phyloP scores from a whole-genome alignment of 345 rosid species.

The Kandelia obovata region DNA sequence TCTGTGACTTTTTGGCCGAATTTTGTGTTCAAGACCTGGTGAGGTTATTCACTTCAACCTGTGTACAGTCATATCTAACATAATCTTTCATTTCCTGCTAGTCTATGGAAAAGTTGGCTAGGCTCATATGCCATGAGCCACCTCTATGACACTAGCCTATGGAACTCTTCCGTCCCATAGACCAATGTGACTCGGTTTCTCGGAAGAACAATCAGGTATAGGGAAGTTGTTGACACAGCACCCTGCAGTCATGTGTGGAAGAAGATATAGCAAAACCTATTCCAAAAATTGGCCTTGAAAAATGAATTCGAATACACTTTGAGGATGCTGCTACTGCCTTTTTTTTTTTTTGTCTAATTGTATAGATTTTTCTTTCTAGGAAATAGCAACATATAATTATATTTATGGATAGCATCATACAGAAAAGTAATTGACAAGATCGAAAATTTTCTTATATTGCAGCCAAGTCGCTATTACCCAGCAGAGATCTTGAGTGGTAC shows the following conservation, averaged over 20 bases:
- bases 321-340: slow-evolving; percentile 1
- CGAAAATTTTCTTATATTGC: background rate
- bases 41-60: background rate
- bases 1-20: background rate
- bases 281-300: slow-evolving; percentile 1
- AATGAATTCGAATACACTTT: slow-evolving; percentile 1
- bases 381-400: background rate
- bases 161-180: background rate
- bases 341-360: too few species aligned
- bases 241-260: too few species aligned
- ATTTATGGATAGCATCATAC: background rate
- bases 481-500: slow-evolving; percentile 96
- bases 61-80: background rate
- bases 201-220: slow-evolving; percentile 36
- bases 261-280: background rate
- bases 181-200: slow-evolving; percentile 11
- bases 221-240: too few species aligned
- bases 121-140: background rate
- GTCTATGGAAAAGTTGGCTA: background rate
- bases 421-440: background rate
- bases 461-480: slow-evolving; percentile 90
- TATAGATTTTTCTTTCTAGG: too few species aligned
- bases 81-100: background rate
- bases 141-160: background rate
- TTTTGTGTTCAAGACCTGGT: too few species aligned